Base-by-base conservation (phyloP, 345 rosid genomes). In the Heritiera littoralis region DNA sequence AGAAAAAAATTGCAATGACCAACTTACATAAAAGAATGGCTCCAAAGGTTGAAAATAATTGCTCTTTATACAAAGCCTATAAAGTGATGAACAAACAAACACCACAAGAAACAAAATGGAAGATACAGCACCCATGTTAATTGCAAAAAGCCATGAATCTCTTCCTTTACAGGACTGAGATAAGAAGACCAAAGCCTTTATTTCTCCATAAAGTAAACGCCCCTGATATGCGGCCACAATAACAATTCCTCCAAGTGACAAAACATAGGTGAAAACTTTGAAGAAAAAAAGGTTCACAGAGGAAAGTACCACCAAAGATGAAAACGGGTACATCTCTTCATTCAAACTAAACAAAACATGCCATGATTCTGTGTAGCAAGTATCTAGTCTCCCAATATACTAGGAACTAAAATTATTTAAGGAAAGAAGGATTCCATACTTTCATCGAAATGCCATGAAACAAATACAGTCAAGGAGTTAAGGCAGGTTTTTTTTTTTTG, bases 311-410 rank as follows among this genome's bases (percentile, higher is more conserved):
- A 9, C 51, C 54, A 20, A 13, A 48, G 1, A 70, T 7, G 17
- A 70, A 49, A 69, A 6, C n/a, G 49, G 55, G 75, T 8, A 32
- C 43, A 71, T 71, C n/a, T 71, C 43, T 51, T 14, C 60, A 30
- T 49, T 49, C 74, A 32, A 28, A 3, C 23, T 46, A 46, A 67
- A 69, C 56, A 69, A 46, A 13, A 7, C 5, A 41, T 49, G 23
- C 59, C 75, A 49, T 51, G 75, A 71, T 51, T 70, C 55, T 71
- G 59, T 51, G 13, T 51, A 71, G 41, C 30, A 28, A 71, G n/a
- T 18, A 14, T 71, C 43, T 28, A 20, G 23, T 13, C 17, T 8
- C 30, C 38, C 52, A 15, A 28, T 7, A 30, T 48, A 3, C 74
- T 28, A 32, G 18, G 45, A 71, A 17, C 60, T 35, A 72, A 72